Conservation (phyloP, 805 yeast genomes). For the Spathaspora arborariae region DNA sequence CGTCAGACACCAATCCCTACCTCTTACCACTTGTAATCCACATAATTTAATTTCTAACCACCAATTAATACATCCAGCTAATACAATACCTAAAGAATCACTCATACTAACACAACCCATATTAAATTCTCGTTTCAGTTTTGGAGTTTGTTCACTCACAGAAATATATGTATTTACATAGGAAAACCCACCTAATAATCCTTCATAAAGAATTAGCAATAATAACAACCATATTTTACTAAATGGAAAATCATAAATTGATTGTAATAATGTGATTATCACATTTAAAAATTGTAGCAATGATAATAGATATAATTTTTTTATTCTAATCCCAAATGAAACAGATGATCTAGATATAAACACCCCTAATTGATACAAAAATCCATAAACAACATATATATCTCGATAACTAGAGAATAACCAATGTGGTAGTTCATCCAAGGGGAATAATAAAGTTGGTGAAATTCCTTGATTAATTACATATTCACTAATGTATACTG, state of each 20-base stretch:
- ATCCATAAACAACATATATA: conserved; percentile 86
- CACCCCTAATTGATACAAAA: conserved; percentile 88
- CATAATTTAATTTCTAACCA: conserved; percentile 75
- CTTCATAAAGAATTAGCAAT: conserved; percentile 74
- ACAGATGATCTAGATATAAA: conserved; percentile 87
- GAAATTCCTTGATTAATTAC: conserved; percentile 87
- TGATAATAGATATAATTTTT: conserved; percentile 57
- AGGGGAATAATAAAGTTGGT: conserved; percentile 80
- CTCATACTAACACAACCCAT: conserved; percentile 39
- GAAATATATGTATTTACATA: conserved; percentile 85
- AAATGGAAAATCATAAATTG: conserved; percentile 53
- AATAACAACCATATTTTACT: conserved; percentile 61
- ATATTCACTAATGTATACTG: conserved; percentile 86
- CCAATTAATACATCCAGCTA: conserved; percentile 75
- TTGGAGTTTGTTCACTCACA: conserved; percentile 56
- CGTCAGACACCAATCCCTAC: conserved; percentile 71
- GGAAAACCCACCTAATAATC: conserved; percentile 85
- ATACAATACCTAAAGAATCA: conserved; percentile 78
- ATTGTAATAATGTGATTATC: conserved; percentile 55
- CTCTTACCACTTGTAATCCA: conserved; percentile 61
- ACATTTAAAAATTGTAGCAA: conserved; percentile 66
- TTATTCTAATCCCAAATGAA: conserved; percentile 54
- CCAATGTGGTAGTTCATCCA: conserved; percentile 59
- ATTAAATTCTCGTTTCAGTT: conserved; percentile 34
- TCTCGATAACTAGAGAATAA: conserved; percentile 67